A percentile compares a stretch with the other conserved stretches of the same genome.
These are phyloP conservation scores for Candida rishiriensis DNA, from an alignment of 805 yeast species.

Conservation along the genomic window DNA sequence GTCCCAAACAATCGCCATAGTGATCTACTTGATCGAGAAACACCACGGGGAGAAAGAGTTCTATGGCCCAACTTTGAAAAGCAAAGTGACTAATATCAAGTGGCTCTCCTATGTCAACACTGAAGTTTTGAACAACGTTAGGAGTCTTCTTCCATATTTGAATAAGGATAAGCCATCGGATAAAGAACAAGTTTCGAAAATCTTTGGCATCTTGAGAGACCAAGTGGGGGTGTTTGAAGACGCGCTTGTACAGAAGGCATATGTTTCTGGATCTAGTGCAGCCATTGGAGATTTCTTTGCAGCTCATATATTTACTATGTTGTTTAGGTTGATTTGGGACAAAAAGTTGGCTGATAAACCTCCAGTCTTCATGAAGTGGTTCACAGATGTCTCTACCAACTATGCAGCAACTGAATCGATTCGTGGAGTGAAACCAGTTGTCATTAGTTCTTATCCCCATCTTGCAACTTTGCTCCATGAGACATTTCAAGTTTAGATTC, in stretches of 20 bases:
- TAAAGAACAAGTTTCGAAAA: conserved; percentile 42
- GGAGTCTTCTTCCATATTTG: conserved; percentile 48
- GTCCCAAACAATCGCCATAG: conserved; percentile 60
- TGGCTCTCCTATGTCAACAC: conserved; percentile 74
- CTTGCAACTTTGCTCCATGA: too few species aligned
- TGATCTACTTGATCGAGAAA: conserved; percentile 37
- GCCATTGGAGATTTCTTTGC: conserved; percentile 34
- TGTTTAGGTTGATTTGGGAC: conserved; percentile 31
- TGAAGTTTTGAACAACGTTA: conserved; percentile 47
- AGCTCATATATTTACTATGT: conserved; percentile 32
- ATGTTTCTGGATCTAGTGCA: conserved; percentile 32
- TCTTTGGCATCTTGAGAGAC: conserved; percentile 5
- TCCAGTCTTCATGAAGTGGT: conserved; percentile 45
- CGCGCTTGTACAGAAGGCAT: conserved; percentile 32
- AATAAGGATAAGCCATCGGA: conserved; percentile 61
- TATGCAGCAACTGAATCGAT: background rate
- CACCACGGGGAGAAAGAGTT: conserved; percentile 33
- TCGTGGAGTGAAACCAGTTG: too few species aligned
- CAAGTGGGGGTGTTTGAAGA: conserved; percentile 23
- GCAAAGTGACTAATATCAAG: conserved; percentile 57
- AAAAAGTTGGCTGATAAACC: conserved; percentile 38
- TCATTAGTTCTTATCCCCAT: too few species aligned
- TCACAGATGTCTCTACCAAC: conserved; percentile 36
- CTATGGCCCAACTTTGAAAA: conserved; percentile 54
- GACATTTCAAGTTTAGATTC: too few species aligned